Evolutionary conservation across 2,329 filamentous ascomycete species (phyloP), one percentile per base, ranked within the genome.

Genomic region (Myriosclerotinia duriaeana): DNA sequence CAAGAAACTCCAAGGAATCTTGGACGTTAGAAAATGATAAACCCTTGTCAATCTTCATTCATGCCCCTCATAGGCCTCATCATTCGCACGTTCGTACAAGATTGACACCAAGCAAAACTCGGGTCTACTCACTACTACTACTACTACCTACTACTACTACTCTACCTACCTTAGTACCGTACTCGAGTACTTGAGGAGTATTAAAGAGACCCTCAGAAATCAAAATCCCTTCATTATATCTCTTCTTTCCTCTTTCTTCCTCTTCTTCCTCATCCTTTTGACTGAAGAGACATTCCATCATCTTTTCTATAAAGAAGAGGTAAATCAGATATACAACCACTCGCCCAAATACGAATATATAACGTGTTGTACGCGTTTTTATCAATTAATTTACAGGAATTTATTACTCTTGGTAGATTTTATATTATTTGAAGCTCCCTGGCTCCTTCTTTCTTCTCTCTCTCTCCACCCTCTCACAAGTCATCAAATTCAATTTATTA

Each of bases 71-170:
- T 20, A n/a, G 7, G 20, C 46, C 20, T 50, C 46, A 50, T 22
- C 46, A 50, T 22, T 60, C 38, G 30, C 58, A 60, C 42, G 42
- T n/a, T 26, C 58, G 30, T 50, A 22, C n/a, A n/a, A 50, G 46
- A 50, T 50, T 11, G 15, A 22, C 34, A 50, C 44, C 46, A 26
- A 50, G 22, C 9, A 50, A 61, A 50, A 60, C 58, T 60, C 58
- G 58, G 58, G 56, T 60, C 56, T 60, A 36, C 48, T 60, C 56
- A 60, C 30, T 14, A 20, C 50, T 53, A 26, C 26, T 8, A 40
- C 1, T 11, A 40, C 38, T 40, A 14, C 9, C 26, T 8, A 40
- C 9, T 11, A 40, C 38, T 40, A 14, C 9, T 11, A 40, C 9
- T 40, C 8, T 40, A 17, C 14, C 9, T 44, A 26, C 26, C 26